Evolutionary conservation across 306 rosid genomes (phyloP).

Genomic region (Pterocarpus santalinus): DNA sequence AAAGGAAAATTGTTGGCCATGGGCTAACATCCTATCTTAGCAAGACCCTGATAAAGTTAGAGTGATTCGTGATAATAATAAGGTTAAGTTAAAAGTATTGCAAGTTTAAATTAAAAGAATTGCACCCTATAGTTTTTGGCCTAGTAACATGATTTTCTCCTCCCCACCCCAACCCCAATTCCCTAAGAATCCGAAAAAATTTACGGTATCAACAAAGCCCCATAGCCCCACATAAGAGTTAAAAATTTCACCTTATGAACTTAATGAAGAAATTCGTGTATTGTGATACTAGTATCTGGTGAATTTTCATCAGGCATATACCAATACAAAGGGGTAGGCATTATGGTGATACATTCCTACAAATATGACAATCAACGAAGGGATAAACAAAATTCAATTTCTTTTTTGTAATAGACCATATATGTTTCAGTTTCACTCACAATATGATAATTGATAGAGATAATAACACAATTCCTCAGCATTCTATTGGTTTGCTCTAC

Average conservation of each 20-base stretch:
- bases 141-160: not conserved
- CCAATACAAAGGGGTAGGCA: not conserved
- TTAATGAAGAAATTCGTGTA: not conserved
- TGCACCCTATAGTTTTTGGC: too few species aligned
- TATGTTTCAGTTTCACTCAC: constrained; percentile 20
- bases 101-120: too few species aligned
- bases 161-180: not conserved
- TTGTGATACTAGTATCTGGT: not conserved
- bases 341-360: not conserved
- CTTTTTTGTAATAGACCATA: not conserved
- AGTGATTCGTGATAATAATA: too few species aligned
- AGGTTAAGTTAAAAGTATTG: too few species aligned
- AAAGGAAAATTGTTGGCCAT: too few species aligned
- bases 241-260: not conserved
- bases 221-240: not conserved
- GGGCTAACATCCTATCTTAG: too few species aligned
- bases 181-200: not conserved
- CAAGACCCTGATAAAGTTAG: too few species aligned
- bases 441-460: constrained; percentile 13
- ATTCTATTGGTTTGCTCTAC: not conserved
- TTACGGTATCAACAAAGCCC: not conserved
- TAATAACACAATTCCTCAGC: constrained; percentile 1
- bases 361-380: constrained; percentile 28
- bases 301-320: not conserved
- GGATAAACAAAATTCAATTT: not conserved